Evolutionary conservation across 306 rosid genomes (phyloP), one percentile per base, ranked within the genome.

Genomic region (Dryas octopetala): DNA sequence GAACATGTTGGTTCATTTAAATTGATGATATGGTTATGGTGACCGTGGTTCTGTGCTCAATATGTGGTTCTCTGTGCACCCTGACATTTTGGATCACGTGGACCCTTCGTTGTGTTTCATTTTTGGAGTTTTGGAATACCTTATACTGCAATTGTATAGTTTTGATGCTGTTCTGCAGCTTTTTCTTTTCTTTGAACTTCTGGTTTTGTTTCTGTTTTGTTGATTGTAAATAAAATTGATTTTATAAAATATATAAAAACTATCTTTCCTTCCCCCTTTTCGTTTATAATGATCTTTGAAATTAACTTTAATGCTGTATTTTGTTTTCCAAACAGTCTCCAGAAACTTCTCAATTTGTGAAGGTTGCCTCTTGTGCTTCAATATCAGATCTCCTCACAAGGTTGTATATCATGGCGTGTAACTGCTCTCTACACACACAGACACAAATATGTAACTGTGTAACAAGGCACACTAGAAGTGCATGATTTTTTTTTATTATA

Each of bases 351-450:
- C 83, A 81, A 74, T 64, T 87, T 84, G 80, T 95, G 84, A 92
- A 69, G 90, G 86, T 89, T 73, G 91, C 92, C 68, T 82, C 96
- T n/a, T 89, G 93, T 70, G 87, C 92, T 79, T 83, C 99, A 5
- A 71, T 90, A 49, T 85, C 92, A 59, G 99, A 90, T 89, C 74
- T 92, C 38, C 77, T 95, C 66, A 66, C 78, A 74, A 95, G 99
- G 99, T 95, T 83, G 57, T 72, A 26, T 89, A 60, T 79, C 83
- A 19, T 67, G 28, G 49, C 40, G 16, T 47, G 23, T n/a, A 41
- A 50, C 28, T 68, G 14, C 32, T 52, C 17, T 14, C 62, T n/a
- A 6, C 61, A n/a, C 9, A 70, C 28, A 32, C 14, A 53, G 9
- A 4, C 41, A 55, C 40, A 16, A 26, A 49, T 6, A 12, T 48